Percentiles rank a stretch among this genome's conserved stretches.
These are phyloP conservation scores for Tripidium arundinaceum DNA, from an alignment of 202 grass and related monocot species.

Conservation along the genomic window DNA sequence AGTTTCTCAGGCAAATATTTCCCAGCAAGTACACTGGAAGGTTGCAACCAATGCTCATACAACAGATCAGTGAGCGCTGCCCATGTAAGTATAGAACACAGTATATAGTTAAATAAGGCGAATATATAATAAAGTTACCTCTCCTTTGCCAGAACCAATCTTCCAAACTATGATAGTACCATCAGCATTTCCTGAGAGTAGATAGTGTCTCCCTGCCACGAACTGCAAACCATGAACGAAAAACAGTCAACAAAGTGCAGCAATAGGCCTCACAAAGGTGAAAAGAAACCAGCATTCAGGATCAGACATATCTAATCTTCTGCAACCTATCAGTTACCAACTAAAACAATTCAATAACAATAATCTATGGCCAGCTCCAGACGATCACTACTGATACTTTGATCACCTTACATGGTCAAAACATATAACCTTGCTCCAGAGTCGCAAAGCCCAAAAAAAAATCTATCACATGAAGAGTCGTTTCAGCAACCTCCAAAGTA, in stretches of 20 bases:
- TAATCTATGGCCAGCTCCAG: not conserved
- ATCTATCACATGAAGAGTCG: not conserved
- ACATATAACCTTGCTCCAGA: not conserved
- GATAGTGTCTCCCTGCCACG: conserved; percentile 44
- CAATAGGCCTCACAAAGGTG: not conserved
- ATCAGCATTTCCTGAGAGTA: conserved; percentile 83
- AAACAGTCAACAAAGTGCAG: not conserved
- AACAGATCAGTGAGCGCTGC: not conserved
- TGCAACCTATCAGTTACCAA: not conserved
- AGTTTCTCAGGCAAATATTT: not conserved
- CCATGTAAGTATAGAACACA: not conserved
- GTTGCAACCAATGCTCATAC: not conserved
- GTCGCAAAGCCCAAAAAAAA: not conserved
- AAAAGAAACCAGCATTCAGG: not conserved
- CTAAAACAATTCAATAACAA: not conserved
- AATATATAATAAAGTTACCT: conserved; percentile 39
- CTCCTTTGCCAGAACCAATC: conserved; percentile 60
- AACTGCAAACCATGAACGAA: conserved; percentile 44
- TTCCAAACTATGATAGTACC: conserved; percentile 75
- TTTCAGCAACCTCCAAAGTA: not conserved
- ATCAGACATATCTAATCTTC: not conserved
- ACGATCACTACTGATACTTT: not conserved
- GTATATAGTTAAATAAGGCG: not conserved
- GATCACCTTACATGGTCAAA: not conserved
- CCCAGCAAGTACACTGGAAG: not conserved